A percentile compares a stretch with the other conserved stretches of the same genome.
These are phyloP conservation scores for Coemansia nantahalensis DNA, from an alignment of 192 early-diverging fungal genomes.

Conservation along the genomic window DNA sequence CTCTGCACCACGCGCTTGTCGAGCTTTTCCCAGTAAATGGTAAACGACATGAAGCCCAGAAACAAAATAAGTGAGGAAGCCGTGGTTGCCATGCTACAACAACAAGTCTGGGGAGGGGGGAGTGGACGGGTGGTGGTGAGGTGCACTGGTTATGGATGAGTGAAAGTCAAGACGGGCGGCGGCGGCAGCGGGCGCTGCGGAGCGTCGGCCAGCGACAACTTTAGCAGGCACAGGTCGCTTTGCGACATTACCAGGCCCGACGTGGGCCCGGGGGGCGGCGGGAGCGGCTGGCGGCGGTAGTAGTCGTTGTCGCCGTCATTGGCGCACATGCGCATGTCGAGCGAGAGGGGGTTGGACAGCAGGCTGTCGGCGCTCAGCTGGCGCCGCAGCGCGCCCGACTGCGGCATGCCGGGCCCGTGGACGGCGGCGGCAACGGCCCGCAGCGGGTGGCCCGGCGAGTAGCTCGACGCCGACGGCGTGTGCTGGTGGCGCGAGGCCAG, in stretches of 20 bases:
- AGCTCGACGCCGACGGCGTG: neutral
- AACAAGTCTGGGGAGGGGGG: too few relatives aligned
- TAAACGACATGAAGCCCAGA: constrained; percentile 77
- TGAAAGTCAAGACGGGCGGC: neutral
- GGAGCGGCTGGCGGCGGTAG: constrained; percentile 13
- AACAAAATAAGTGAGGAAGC: too few relatives aligned
- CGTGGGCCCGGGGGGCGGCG: constrained; percentile 2
- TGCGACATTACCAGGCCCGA: neutral
- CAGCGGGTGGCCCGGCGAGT: neutral
- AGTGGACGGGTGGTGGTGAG: neutral
- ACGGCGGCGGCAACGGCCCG: neutral
- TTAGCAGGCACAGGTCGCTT: neutral
- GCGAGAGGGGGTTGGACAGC: neutral
- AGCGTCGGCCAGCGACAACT: constrained; percentile 5
- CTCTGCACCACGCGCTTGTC: constrained; percentile 61
- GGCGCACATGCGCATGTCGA: constrained; percentile 6
- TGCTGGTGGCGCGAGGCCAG: too few relatives aligned
- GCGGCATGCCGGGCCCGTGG: constrained; percentile 9
- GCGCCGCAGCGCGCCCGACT: constrained; percentile 32
- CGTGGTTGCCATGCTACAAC: too few relatives aligned
- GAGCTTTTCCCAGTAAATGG: constrained; percentile 68
- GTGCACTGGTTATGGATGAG: too few relatives aligned
- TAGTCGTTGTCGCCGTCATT: neutral
- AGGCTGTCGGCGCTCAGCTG: constrained; percentile 38
- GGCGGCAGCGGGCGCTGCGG: constrained; percentile 11